These are phyloP conservation scores for Hygrophorus pudorinus DNA, from an alignment of 768 basidiomycete species.

Conservation along the genomic window DNA sequence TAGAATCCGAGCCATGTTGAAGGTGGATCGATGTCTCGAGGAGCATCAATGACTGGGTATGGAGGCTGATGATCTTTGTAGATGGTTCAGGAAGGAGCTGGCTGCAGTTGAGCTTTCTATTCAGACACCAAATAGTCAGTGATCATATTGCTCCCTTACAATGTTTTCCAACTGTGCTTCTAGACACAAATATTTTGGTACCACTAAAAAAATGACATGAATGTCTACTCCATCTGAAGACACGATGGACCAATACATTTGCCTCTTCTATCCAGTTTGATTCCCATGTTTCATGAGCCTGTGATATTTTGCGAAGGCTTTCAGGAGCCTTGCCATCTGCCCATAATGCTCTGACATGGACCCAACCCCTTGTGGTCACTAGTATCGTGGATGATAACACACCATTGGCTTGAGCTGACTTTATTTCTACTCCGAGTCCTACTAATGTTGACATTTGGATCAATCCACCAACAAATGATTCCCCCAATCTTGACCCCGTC, in stretches of 20 bases:
- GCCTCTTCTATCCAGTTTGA: slow-evolving; percentile 7
- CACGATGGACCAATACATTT: slow-evolving; percentile 11
- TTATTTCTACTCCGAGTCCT: no score
- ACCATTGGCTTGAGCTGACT: background rate
- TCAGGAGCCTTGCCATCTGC: no score
- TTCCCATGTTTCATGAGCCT: background rate
- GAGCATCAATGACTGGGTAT: slow-evolving; percentile 15
- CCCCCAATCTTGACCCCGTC: background rate
- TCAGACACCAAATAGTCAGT: no score
- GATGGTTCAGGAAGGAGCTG: slow-evolving; percentile 24
- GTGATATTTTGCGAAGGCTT: background rate
- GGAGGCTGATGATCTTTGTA: slow-evolving; percentile 25
- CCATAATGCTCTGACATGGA: background rate
- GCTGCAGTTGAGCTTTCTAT: slow-evolving; percentile 16
- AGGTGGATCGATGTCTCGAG: slow-evolving; percentile 19
- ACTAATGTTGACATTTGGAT: no score
- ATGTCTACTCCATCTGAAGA: slow-evolving; percentile 4
- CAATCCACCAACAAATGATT: background rate
- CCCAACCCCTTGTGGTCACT: background rate
- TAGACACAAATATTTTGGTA: slow-evolving; percentile 8
- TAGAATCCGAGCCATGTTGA: slow-evolving; percentile 22
- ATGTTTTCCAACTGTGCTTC: slow-evolving; percentile 9
- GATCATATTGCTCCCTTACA: background rate
- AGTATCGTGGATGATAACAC: background rate
- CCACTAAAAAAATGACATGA: no score